phyloP scores from a whole-genome alignment of 2,329 filamentous ascomycete genomes.

The Cladosporium sp. region DNA sequence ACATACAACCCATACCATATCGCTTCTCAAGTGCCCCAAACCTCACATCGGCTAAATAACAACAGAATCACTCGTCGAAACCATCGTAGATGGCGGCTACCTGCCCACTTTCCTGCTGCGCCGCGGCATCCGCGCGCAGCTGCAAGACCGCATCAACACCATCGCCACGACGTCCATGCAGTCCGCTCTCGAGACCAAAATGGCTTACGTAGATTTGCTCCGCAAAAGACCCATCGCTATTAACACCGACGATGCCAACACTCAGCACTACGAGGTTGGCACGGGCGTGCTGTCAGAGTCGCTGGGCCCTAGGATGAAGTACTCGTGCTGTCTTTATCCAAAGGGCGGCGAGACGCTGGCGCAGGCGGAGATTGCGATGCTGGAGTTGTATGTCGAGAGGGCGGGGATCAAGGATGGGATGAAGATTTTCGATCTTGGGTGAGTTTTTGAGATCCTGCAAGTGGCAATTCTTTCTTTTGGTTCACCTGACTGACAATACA shows the following conservation, averaged over 20 bases:
- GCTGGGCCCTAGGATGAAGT: slow-evolving; percentile 72
- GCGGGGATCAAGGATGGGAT: slow-evolving; percentile 61
- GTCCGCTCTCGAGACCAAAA: slow-evolving; percentile 59
- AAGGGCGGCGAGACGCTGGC: slow-evolving; percentile 63
- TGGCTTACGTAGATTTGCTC: slow-evolving; percentile 62
- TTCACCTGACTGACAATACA: slow-evolving; percentile 7
- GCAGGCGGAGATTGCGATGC: slow-evolving; percentile 67
- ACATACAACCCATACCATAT: neutral
- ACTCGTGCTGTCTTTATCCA: slow-evolving; percentile 66
- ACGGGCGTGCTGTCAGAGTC: slow-evolving; percentile 62
- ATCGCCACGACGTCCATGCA: slow-evolving; percentile 57
- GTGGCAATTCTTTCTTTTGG: slow-evolving; percentile 23
- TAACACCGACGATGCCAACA: slow-evolving; percentile 64
- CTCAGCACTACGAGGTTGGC: slow-evolving; percentile 72
- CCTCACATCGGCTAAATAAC: neutral
- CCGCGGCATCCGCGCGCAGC: slow-evolving; percentile 65
- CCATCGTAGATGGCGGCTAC: slow-evolving; percentile 65
- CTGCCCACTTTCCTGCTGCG: slow-evolving; percentile 62
- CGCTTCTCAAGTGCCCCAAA: neutral
- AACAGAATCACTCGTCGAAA: slow-evolving; percentile 47
- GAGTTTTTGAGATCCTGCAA: neutral
- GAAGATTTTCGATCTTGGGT: slow-evolving; percentile 64
- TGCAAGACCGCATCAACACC: slow-evolving; percentile 58
- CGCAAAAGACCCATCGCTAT: slow-evolving; percentile 65
- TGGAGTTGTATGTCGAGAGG: slow-evolving; percentile 62